phyloP scores from a whole-genome alignment of 768 basidiomycete species.

The Lentinula aciculospora region DNA sequence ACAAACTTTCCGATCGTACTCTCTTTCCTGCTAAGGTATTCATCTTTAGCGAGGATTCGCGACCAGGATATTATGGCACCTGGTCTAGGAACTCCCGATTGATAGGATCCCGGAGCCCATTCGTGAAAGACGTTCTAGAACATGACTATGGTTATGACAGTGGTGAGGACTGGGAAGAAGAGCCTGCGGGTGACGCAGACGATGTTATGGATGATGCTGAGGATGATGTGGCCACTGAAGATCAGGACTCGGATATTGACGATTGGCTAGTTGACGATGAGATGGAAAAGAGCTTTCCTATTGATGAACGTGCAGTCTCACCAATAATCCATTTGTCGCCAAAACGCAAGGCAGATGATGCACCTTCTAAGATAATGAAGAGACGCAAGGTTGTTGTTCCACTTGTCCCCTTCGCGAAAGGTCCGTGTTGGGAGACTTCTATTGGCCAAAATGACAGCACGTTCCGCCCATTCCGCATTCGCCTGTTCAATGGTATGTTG shows the following conservation, averaged over 20 bases:
- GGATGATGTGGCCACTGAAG: conserved; percentile 52
- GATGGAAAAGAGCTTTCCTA: conserved; percentile 32
- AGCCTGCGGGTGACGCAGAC: conserved; percentile 74
- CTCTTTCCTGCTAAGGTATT: conserved; percentile 74
- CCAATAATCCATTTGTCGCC: conserved; percentile 28
- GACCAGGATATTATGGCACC: conserved; percentile 93
- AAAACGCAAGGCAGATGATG: conserved; percentile 65
- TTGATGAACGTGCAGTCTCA: conserved; percentile 33
- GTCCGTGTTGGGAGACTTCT: conserved; percentile 72
- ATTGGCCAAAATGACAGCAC: conserved; percentile 64
- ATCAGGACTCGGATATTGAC: conserved; percentile 70
- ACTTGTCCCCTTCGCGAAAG: conserved; percentile 75
- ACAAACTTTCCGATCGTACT: conserved; percentile 54
- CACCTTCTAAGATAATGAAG: conserved; percentile 48
- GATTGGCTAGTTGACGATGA: conserved; percentile 78
- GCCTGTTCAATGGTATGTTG: conserved; percentile 74
- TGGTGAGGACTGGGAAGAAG: conserved; percentile 95
- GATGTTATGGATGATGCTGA: conserved; percentile 70
- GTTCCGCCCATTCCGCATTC: conserved; percentile 71
- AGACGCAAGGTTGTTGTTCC: conserved; percentile 75
- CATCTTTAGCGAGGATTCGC: conserved; percentile 75
- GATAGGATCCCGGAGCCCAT: conserved; percentile 81
- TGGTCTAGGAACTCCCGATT: conserved; percentile 80
- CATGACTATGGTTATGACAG: conserved; percentile 93
- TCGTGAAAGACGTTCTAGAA: conserved; percentile 67